Evolutionary conservation across 768 basidiomycete genomes (phyloP).

Genomic region (button mushroom (Agaricus bisporus)): DNA sequence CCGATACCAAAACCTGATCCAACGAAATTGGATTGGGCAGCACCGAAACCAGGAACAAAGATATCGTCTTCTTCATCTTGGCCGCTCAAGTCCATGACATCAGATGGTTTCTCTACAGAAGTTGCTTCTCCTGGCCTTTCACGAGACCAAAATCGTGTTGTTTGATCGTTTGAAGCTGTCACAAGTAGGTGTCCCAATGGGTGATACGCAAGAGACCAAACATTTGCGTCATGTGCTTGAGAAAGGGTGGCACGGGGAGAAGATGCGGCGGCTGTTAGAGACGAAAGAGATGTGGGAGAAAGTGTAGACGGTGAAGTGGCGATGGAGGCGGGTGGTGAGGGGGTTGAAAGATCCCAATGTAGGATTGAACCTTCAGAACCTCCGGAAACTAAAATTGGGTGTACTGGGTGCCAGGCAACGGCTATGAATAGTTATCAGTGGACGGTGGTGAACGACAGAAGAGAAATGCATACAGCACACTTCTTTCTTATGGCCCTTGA

Average conservation of each 20-base stretch:
- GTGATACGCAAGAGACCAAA: slow-evolving; percentile 94
- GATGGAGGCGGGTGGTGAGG: slow-evolving; percentile 14
- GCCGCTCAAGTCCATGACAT: slow-evolving; percentile 47
- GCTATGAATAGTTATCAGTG: slow-evolving; percentile 36
- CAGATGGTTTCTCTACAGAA: slow-evolving; percentile 81
- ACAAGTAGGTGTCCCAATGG: slow-evolving; percentile 94
- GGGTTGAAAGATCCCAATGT: slow-evolving; percentile 85
- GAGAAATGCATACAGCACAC: slow-evolving; percentile 73
- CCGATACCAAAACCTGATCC: slow-evolving; percentile 25
- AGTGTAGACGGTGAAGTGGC: slow-evolving; percentile 32
- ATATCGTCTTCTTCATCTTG: slow-evolving; percentile 69
- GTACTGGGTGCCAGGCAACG: slow-evolving; percentile 93
- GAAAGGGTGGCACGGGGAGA: slow-evolving; percentile 78
- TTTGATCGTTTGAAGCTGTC: slow-evolving; percentile 95
- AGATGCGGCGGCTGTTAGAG: slow-evolving; percentile 24
- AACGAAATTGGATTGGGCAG: slow-evolving; percentile 29
- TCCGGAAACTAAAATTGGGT: slow-evolving; percentile 87
- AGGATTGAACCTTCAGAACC: slow-evolving; percentile 92
- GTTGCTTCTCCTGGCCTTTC: slow-evolving; percentile 80
- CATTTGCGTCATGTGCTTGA: slow-evolving; percentile 97
- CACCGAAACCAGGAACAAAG: slow-evolving; percentile 61
- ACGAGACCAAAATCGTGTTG: slow-evolving; percentile 97
- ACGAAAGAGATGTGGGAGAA: slow-evolving; percentile 38
- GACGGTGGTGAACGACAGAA: background rate
- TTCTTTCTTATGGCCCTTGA: slow-evolving; percentile 98